A percentile compares a stretch with the other conserved stretches of the same genome.
Evolutionary conservation across 2,329 filamentous ascomycete species (phyloP).

Genomic region (Tricladium varicosporioides): DNA sequence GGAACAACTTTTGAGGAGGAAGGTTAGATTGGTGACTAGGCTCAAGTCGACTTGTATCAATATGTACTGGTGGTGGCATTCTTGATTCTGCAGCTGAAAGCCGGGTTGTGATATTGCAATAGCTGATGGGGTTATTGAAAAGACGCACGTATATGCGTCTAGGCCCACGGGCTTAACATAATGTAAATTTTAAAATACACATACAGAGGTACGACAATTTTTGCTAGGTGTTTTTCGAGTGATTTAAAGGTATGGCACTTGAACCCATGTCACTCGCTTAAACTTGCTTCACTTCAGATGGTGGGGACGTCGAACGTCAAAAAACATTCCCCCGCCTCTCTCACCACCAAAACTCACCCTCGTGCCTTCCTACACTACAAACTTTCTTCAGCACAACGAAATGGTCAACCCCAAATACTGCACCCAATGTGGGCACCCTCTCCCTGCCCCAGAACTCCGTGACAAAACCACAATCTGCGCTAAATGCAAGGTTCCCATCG

Average conservation of each 20-base stretch:
- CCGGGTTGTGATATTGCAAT: background rate
- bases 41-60: background rate
- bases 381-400: background rate
- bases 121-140: background rate
- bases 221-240: no score
- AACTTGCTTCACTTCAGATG: no score
- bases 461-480: conserved; percentile 29
- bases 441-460: conserved; percentile 29
- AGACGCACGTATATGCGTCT: background rate
- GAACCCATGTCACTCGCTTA: no score
- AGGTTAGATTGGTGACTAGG: background rate
- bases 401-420: conserved; percentile 25
- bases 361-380: background rate
- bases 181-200: background rate
- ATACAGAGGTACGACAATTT: no score
- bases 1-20: no score
- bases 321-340: no score
- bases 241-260: no score
- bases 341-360: no score
- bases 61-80: background rate
- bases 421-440: conserved; percentile 30
- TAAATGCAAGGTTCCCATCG: conserved; percentile 32
- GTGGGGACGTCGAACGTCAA: no score
- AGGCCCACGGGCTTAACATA: background rate
- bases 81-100: background rate